Percentiles rank a stretch among this genome's conserved stretches.
phyloP scores from a whole-genome alignment of 169 alveolate species.

The Plasmodium fragile region DNA sequence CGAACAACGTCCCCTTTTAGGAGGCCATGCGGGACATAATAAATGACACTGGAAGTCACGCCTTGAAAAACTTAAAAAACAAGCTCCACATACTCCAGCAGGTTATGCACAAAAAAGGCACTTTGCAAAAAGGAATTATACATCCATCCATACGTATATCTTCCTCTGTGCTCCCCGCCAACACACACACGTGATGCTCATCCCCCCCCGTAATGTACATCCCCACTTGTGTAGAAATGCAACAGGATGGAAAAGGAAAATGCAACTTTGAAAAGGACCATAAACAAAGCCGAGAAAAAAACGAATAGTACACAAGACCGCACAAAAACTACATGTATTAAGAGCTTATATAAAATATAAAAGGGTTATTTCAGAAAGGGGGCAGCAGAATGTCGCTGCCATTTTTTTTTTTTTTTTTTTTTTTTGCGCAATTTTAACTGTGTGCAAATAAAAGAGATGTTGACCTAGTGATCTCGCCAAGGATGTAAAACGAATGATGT shows the following conservation, averaged over 20 bases:
- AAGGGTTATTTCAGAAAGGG: neutral
- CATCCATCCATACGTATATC: neutral
- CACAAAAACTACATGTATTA: neutral
- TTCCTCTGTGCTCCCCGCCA: no score
- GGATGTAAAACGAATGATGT: neutral
- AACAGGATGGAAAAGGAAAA: constrained; percentile 34
- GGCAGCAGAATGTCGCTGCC: neutral
- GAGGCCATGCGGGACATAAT: constrained; percentile 23
- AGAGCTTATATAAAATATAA: constrained; percentile 59
- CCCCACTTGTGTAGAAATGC: constrained; percentile 12
- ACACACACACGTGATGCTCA: neutral
- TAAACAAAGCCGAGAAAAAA: constrained; percentile 30
- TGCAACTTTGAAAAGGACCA: constrained; percentile 24
- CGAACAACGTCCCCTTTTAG: neutral
- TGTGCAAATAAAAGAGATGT: neutral
- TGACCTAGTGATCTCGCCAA: neutral
- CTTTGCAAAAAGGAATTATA: neutral
- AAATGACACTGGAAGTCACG: constrained; percentile 9
- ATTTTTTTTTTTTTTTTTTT: neutral
- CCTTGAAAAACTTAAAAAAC: constrained; percentile 31
- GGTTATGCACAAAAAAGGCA: constrained; percentile 12
- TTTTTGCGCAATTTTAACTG: neutral
- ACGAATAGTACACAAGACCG: neutral
- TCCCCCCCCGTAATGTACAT: neutral
- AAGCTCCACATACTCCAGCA: constrained; percentile 26